Base-by-base conservation (phyloP, 192 early-diverging fungal species). In the Rhizophagus clarus region DNA sequence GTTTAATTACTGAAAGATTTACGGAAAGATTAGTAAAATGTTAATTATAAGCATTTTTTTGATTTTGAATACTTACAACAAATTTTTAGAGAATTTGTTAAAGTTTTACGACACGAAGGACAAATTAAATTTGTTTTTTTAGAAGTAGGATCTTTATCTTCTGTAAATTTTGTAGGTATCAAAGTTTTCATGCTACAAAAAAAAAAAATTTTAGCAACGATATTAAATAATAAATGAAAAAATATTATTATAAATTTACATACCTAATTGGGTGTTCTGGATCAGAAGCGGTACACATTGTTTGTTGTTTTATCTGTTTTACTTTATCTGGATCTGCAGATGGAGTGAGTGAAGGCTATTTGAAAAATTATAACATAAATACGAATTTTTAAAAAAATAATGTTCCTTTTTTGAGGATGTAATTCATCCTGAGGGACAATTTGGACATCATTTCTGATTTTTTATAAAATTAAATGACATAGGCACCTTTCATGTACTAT, bases 271-370 rank as follows among this genome's bases (percentile, higher is more conserved):
- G 83, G 76, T 95, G 94, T 56, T 87, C 86, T 0, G 88, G 83
- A 10, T 91, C 87, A 10, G 82, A 82, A n/a, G 90, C 94, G 9
- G 87, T 88, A 76, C 94, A 95, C 71, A 91, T 79, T 3, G 91
- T 85, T 72, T 91, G 87, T 0, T 76, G 56, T 73, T 91, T 93
- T 45, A 89, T 86, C 4, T 84, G 80, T 79, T 92, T 87, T 45
- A 89, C 82, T 31, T 85, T 80, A 12, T 85, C 83, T 12, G 85
- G 87, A 66, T 85, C 87, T 47, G 91, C 91, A 3, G 86, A 86
- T 10, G 94, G 94, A 1, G 93, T 94, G 72, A 94, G 72, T 0
- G 92, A 90, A 24, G 94, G 94, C 91, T 93, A 84, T 26, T 17
- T 29, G 61, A 28, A 26, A 76, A n/a, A 49, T 31, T 8, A 22